Evolutionary conservation across 2,329 filamentous ascomycete genomes (phyloP), one percentile per base, ranked within the genome.

Genomic region (Calonectria hongkongensis): DNA sequence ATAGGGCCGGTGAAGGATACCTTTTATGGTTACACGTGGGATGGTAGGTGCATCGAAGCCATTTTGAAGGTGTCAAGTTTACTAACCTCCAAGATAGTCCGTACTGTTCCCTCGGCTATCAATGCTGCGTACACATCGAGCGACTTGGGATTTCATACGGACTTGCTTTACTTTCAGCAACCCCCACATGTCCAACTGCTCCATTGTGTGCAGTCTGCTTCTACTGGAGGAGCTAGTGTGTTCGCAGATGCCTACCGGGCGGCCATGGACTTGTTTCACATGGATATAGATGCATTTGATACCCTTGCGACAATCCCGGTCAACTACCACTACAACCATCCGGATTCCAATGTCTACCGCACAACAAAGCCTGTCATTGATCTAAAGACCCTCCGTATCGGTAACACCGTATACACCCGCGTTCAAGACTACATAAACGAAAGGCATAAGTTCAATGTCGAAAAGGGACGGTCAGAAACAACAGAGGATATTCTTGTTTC

Each of bases 301-400:
- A 43, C 41, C 15, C 41, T 43, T 43, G 41, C 41, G 41, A 58
- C 60, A 18, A 25, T 70, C 18, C 60, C 68, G 21, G 63, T 71
- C 50, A 71, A 71, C 39, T 71, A 71, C 13, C 68, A 71, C 33
- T 71, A 67, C 28, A 71, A 66, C 8, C 68, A 71, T 7, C 68
- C 68, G 10, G 27, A 67, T 36, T 39, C 41, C n/a, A 71, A 67
- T 18, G 63, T 71, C 10, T 71, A 71, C 41, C 68, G 63, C 25
- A 71, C 68, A 4, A 71, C 68, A 1, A 71, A 71, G 39, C 68
- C 68, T 3, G 68, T 71, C 16, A 71, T 71, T 30, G 68, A 67
- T 43, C 41, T 43, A 10, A 6, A 10, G 2, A 6, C 41, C 15
- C 10, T 43, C 5, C 15, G 41, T 18, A 43, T 43, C 41, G 41